Conservation (phyloP, 495 filamentous ascomycete species). For the Apodospora peruviana region DNA sequence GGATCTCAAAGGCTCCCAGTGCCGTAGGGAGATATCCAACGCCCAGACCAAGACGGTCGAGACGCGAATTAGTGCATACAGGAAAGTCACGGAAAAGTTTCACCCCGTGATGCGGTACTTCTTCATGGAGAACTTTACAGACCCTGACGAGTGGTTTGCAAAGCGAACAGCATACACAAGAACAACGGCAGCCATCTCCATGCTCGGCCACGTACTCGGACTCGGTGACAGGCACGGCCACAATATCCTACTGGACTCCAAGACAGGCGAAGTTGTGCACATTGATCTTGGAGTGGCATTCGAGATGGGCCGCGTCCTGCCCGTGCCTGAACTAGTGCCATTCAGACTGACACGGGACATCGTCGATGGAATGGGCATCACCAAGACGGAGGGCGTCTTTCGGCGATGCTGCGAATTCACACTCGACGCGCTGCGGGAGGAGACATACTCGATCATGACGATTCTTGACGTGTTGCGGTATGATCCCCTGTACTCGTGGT, state of each 20-base stretch:
- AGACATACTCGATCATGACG: constrained; percentile 93
- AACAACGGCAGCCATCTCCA: constrained; percentile 89
- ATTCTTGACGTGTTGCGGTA: constrained; percentile 93
- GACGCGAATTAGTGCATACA: constrained; percentile 65
- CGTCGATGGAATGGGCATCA: constrained; percentile 95
- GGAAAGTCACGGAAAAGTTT: constrained; percentile 70
- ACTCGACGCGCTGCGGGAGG: constrained; percentile 83
- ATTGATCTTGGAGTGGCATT: constrained; percentile 97
- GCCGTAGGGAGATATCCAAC: constrained; percentile 70
- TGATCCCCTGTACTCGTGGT: constrained; percentile 94
- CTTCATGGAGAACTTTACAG: constrained; percentile 90
- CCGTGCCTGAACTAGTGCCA: constrained; percentile 89
- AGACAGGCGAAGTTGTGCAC: constrained; percentile 89
- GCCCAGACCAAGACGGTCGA: constrained; percentile 64
- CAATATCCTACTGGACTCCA: constrained; percentile 89
- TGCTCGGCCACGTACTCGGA: constrained; percentile 87
- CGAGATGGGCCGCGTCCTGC: constrained; percentile 87
- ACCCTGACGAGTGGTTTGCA: constrained; percentile 93
- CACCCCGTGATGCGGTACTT: constrained; percentile 95
- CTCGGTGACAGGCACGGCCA: constrained; percentile 96
- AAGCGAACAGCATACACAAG: constrained; percentile 83
- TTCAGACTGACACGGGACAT: constrained; percentile 94
- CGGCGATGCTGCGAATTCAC: constrained; percentile 96
- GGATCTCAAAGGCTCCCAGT: constrained; percentile 67
- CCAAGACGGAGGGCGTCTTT: constrained; percentile 92